Evolutionary conservation across 2,329 filamentous ascomycete genomes (phyloP).

Genomic region (Ramichloridium luteum): DNA sequence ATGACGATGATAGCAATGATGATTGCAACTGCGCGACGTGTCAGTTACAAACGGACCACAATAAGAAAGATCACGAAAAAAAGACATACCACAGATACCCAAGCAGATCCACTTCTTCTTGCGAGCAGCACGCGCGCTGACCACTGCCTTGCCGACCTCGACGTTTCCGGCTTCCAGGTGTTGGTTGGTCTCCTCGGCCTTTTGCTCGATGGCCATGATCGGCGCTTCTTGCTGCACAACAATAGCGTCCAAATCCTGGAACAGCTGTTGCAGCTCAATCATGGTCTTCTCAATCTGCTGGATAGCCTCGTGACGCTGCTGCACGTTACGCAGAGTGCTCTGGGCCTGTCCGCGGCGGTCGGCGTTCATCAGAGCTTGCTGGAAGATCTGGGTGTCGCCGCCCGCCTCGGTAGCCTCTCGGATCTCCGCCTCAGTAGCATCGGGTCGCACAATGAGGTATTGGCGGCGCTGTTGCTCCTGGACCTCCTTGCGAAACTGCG

Average conservation of each 20-base stretch:
- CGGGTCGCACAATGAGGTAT: slow-evolving; percentile 65
- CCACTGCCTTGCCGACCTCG: slow-evolving; percentile 70
- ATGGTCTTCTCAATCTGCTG: slow-evolving; percentile 87
- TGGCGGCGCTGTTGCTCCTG: slow-evolving; percentile 78
- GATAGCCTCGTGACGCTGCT: slow-evolving; percentile 73
- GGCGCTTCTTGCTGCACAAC: slow-evolving; percentile 77
- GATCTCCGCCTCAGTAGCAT: slow-evolving; percentile 65
- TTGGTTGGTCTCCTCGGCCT: slow-evolving; percentile 71
- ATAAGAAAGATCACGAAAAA: slow-evolving; percentile 23
- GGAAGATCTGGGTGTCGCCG: slow-evolving; percentile 69
- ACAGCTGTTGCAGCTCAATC: slow-evolving; percentile 73
- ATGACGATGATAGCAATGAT: slow-evolving; percentile 29
- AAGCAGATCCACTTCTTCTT: slow-evolving; percentile 98
- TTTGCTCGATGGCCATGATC: slow-evolving; percentile 70
- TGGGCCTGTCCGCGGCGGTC: slow-evolving; percentile 72
- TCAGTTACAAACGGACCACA: slow-evolving; percentile 3
- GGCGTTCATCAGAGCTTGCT: slow-evolving; percentile 71
- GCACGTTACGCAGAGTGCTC: slow-evolving; percentile 65
- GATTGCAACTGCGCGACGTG: slow-evolving; percentile 17
- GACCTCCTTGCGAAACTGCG: slow-evolving; percentile 65
- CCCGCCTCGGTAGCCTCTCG: slow-evolving; percentile 61
- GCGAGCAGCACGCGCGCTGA: slow-evolving; percentile 64
- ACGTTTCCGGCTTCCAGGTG: slow-evolving; percentile 77
- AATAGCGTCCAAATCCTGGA: slow-evolving; percentile 77
- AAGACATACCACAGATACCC: slow-evolving; percentile 51